phyloP scores from a whole-genome alignment of 176 grass and related monocot genomes.

The Carex pumila region DNA sequence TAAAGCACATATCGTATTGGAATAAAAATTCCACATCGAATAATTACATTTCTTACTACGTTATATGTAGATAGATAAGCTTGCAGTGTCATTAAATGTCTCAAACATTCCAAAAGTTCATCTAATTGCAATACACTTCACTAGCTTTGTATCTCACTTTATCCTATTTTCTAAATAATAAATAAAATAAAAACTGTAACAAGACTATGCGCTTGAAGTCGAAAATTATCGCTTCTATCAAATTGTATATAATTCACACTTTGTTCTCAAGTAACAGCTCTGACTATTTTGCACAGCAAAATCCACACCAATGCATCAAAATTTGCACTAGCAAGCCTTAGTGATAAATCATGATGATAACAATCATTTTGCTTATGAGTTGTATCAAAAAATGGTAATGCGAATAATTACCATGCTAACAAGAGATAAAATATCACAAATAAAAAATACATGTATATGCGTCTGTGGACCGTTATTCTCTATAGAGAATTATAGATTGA shows the following conservation, averaged over 20 bases:
- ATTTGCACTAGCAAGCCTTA: too few species aligned
- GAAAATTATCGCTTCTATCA: not conserved
- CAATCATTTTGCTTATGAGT: not conserved
- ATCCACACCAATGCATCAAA: too few species aligned
- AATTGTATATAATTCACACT: not conserved
- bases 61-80: too few species aligned
- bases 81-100: too few species aligned
- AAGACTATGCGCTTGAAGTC: not conserved
- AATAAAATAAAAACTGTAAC: not conserved
- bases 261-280: not conserved
- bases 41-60: too few species aligned
- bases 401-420: not conserved
- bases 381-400: not conserved
- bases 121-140: too few species aligned
- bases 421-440: not conserved
- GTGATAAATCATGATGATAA: not conserved
- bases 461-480: too few species aligned
- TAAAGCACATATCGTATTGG: too few species aligned
- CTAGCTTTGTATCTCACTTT: not conserved
- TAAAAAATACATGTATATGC: not conserved
- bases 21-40: too few species aligned
- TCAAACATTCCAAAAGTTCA: too few species aligned
- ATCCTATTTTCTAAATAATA: not conserved
- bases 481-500: not conserved
- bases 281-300: too few species aligned